phyloP scores from a whole-genome alignment of 192 early-diverging fungal species.

The Gonapodya prolifera region DNA sequence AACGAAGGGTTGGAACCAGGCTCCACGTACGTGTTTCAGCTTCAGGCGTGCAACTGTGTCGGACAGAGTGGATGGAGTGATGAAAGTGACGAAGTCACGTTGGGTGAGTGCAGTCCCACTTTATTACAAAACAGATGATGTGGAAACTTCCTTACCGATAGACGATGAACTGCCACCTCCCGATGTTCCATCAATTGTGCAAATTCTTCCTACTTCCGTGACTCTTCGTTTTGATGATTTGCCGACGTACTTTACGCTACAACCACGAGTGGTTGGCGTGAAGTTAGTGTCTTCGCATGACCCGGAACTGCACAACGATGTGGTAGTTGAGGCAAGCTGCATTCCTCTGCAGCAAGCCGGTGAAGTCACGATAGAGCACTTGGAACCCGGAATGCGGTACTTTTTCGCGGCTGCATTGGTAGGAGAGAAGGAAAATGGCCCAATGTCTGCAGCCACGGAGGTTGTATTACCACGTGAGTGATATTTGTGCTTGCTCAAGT shows the following conservation, averaged over 20 bases:
- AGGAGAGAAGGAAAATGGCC: background rate
- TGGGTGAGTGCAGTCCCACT: background rate
- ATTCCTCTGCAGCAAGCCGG: background rate
- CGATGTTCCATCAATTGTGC: background rate
- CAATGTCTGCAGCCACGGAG: background rate
- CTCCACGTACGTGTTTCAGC: background rate
- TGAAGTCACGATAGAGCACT: background rate
- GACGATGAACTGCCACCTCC: background rate
- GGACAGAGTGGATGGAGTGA: background rate
- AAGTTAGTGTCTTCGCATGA: background rate
- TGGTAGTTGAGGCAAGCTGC: background rate
- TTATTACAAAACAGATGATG: no score
- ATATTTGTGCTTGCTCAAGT: background rate
- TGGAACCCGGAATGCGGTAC: background rate
- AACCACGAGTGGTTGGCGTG: background rate
- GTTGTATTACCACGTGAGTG: background rate
- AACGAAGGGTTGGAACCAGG: background rate
- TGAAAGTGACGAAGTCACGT: background rate
- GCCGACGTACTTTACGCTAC: background rate
- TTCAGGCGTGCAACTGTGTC: background rate
- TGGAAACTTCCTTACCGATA: background rate
- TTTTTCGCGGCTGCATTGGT: background rate
- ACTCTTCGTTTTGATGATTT: background rate
- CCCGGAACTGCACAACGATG: background rate
- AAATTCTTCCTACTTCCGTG: background rate